Evolutionary conservation across 148 eudicot genomes (phyloP), one percentile per base, ranked within the genome.

Genomic region (Camellia granthamiana): DNA sequence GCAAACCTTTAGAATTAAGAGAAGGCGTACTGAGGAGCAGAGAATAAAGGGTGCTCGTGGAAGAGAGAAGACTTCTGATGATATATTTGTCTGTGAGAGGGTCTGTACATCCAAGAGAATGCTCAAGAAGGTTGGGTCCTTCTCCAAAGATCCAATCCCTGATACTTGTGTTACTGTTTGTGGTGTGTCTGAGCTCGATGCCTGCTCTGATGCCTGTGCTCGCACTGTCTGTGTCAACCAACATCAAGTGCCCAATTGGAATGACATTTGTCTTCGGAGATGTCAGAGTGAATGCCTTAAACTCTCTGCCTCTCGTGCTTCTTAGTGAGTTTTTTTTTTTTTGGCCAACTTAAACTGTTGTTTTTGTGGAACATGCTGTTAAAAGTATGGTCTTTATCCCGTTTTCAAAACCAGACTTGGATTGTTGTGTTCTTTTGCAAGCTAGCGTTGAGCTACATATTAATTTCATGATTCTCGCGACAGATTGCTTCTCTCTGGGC

Each of bases 171-270:
- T 88, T 70, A 90, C 92, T 3, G 92, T 90, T 3, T 90, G 90
- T 51, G 90, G 91, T n/a, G 90, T 88, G 1, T 90, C 91, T 8
- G 90, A 90, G 82, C 88, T 90, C 1, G 91, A 90, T 81, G 87
- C 92, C 3, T 90, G 92, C 79, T 78, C 90, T 18, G 92, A 90
- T 74, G 92, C 92, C 5, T 88, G 92, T 84, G 92, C 90, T 0
- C 87, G 92, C 2, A 85, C 92, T 2, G 92, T 90, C 3, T 90
- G 92, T 49, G 90, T 90, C 54, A 90, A 86, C 67, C 92, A 88
- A 75, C 92, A 90, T 84, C 92, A 88, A 68, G 90, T 90, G 8
- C 92, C 89, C 6, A 90, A 90, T 80, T 90, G 90, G 92, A 90
- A 90, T 52, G 90, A 88, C 66, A 84, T 90, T 43, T 90, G 92